Evolutionary conservation across 805 yeast genomes (phyloP).

Genomic region (Candida easanensis): DNA sequence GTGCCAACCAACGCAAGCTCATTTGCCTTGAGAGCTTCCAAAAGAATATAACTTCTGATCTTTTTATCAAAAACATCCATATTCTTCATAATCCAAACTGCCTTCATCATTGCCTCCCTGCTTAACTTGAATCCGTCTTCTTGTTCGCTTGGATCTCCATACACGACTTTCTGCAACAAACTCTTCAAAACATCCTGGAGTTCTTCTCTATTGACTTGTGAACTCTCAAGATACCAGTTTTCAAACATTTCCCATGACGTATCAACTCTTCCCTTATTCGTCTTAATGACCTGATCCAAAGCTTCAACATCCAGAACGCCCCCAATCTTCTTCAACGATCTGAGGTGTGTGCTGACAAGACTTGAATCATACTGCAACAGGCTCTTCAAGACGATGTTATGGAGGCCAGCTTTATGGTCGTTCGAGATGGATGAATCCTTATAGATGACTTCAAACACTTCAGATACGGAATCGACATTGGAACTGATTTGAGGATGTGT

Average conservation of each 20-base stretch:
- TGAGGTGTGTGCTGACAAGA: slow-evolving; percentile 30
- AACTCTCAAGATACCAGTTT: slow-evolving; percentile 21
- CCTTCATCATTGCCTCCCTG: slow-evolving; percentile 22
- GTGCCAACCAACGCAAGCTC: slow-evolving; percentile 10
- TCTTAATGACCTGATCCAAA: slow-evolving; percentile 32
- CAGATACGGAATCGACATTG: slow-evolving; percentile 8
- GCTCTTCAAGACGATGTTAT: slow-evolving; percentile 21
- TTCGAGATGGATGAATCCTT: background rate
- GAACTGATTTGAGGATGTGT: slow-evolving; percentile 7
- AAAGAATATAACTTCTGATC: slow-evolving; percentile 15
- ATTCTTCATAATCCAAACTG: slow-evolving; percentile 24
- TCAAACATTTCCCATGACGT: slow-evolving; percentile 47
- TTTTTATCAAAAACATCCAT: slow-evolving; percentile 16
- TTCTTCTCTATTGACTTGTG: slow-evolving; percentile 9
- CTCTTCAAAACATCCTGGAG: slow-evolving; percentile 27
- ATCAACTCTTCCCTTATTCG: slow-evolving; percentile 53
- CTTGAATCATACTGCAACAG: slow-evolving; percentile 31
- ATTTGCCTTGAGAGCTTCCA: slow-evolving; percentile 7
- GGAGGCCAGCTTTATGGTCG: slow-evolving; percentile 12
- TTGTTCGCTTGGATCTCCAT: slow-evolving; percentile 37
- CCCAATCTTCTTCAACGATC: slow-evolving; percentile 25
- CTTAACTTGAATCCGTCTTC: slow-evolving; percentile 31
- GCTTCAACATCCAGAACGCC: slow-evolving; percentile 24
- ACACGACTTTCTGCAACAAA: slow-evolving; percentile 35
- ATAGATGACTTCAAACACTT: slow-evolving; percentile 7